These are phyloP conservation scores for Carex arenaria DNA, from an alignment of 202 grass and related monocot genomes.

Conservation along the genomic window DNA sequence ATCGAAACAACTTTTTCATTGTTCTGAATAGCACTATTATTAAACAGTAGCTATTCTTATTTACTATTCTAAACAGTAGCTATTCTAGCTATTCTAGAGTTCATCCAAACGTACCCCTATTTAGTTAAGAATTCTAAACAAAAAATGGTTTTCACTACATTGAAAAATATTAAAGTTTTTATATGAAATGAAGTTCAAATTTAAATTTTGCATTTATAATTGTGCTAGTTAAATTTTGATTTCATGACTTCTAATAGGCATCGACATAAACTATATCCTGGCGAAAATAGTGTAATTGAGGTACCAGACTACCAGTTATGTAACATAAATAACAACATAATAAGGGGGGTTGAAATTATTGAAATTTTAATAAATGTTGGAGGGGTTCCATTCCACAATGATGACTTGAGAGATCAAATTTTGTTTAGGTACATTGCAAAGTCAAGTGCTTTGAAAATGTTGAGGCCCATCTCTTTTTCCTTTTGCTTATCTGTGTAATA, in stretches of 20 bases:
- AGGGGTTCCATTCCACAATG: background rate
- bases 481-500: background rate
- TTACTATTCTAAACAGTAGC: too few species aligned
- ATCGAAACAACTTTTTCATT: too few species aligned
- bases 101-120: too few species aligned
- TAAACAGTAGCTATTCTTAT: too few species aligned
- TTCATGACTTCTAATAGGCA: background rate
- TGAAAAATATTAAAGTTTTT: background rate
- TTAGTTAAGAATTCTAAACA: background rate
- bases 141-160: background rate
- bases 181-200: background rate
- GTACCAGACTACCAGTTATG: background rate
- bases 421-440: background rate
- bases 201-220: background rate
- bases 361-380: conserved; percentile 2
- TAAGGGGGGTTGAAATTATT: background rate
- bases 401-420: background rate
- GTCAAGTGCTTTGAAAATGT: background rate
- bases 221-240: background rate
- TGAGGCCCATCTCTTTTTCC: background rate
- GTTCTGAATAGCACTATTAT: too few species aligned
- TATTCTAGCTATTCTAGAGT: too few species aligned
- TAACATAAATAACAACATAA: background rate
- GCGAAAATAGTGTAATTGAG: background rate
- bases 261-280: background rate